Conservation (phyloP, 495 filamentous ascomycete species). For the Aspergillus baeticus region DNA sequence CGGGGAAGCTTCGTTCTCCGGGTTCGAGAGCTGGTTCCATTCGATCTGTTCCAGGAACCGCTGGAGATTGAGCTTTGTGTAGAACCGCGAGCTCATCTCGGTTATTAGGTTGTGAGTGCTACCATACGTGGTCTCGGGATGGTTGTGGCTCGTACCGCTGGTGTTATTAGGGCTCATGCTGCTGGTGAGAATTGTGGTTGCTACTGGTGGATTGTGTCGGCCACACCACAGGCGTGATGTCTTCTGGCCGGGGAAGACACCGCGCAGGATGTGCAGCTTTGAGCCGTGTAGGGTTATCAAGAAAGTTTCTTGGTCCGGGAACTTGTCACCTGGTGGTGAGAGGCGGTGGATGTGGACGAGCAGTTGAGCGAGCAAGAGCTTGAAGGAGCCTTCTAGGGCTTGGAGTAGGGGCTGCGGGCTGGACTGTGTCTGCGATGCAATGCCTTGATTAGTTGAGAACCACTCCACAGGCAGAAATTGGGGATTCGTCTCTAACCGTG, state of each 20-base stretch:
- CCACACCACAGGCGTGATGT: conserved; percentile 28
- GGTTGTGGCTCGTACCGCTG: background rate
- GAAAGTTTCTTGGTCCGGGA: conserved; percentile 35
- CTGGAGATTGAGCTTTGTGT: conserved; percentile 20
- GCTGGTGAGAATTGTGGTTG: background rate
- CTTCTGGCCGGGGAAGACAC: conserved; percentile 30
- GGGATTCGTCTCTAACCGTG: conserved; percentile 21
- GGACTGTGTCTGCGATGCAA: conserved; percentile 21
- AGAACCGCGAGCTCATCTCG: conserved; percentile 15
- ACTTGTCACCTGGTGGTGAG: conserved; percentile 22
- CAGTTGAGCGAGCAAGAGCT: conserved; percentile 30
- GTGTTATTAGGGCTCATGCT: background rate
- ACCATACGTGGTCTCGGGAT: too few relatives aligned
- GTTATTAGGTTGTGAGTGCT: background rate
- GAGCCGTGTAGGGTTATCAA: conserved; percentile 33
- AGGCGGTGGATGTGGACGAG: conserved; percentile 22
- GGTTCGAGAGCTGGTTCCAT: conserved; percentile 15
- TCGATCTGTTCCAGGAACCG: conserved; percentile 22
- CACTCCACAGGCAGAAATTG: too few relatives aligned
- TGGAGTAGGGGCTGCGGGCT: conserved; percentile 9
- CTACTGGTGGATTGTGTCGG: conserved; percentile 5
- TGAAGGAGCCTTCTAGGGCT: conserved; percentile 25
- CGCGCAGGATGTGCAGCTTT: conserved; percentile 30
- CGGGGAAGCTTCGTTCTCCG: conserved; percentile 16
- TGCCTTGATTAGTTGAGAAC: too few relatives aligned